Percentiles rank a stretch among this genome's conserved stretches.
These are phyloP conservation scores for Kluyveromyces marxianus DNA, from an alignment of 1,139 yeast genomes.

Conservation along the genomic window DNA sequence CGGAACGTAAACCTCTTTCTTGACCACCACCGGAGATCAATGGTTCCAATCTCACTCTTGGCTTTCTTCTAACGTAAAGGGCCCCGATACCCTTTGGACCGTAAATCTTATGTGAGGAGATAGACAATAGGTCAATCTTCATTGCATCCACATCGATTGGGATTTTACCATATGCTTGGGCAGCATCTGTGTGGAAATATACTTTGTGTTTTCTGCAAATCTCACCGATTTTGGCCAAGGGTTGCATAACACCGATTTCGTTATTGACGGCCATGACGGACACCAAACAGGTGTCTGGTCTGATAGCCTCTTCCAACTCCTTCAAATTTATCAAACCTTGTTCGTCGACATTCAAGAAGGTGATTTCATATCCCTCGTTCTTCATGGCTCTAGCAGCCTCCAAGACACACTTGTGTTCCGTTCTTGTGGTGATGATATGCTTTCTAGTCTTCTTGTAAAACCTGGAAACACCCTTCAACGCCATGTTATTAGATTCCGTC, in stretches of 20 bases:
- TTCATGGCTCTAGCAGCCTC: conserved; percentile 93
- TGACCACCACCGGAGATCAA: conserved; percentile 98
- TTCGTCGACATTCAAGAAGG: conserved; percentile 74
- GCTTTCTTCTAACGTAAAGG: conserved; percentile 90
- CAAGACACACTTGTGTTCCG: conserved; percentile 96
- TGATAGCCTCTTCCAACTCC: conserved; percentile 70
- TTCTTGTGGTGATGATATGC: conserved; percentile 91
- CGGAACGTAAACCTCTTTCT: conserved; percentile 96
- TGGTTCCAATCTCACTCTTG: conserved; percentile 95
- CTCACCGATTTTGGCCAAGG: conserved; percentile 85
- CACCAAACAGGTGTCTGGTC: conserved; percentile 86
- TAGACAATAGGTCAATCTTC: conserved; percentile 89
- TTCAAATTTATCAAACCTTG: conserved; percentile 79
- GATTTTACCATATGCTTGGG: conserved; percentile 95
- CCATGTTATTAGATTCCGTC: conserved; percentile 93
- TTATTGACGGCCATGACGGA: conserved; percentile 98
- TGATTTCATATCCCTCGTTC: conserved; percentile 95
- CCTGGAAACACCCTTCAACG: conserved; percentile 89
- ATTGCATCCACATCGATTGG: conserved; percentile 86
- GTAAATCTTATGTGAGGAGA: conserved; percentile 91
- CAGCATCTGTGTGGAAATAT: conserved; percentile 97
- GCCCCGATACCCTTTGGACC: conserved; percentile 99
- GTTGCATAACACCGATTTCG: conserved; percentile 97
- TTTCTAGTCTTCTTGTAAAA: conserved; percentile 84
- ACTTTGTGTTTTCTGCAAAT: conserved; percentile 82